A percentile compares a stretch with the other conserved stretches of the same genome.
phyloP scores from a whole-genome alignment of 1,284 basidiomycete species.

The Leccinum olivaceoglutinosum region DNA sequence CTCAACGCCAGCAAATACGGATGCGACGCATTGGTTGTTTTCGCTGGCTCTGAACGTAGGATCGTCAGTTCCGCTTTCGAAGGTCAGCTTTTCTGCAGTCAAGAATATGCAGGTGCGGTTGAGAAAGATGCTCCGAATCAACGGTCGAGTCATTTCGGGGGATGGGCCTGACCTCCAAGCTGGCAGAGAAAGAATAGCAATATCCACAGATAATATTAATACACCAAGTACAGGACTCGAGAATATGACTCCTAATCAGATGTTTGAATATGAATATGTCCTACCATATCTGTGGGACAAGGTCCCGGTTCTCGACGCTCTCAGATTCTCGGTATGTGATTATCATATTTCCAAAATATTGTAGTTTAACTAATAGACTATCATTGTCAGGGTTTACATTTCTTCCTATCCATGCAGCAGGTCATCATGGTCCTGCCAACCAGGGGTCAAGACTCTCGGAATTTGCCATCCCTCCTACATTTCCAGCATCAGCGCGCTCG shows the following conservation, averaged over 20 bases:
- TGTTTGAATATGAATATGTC: too few relatives aligned
- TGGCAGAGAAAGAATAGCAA: too few relatives aligned
- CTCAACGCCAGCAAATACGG: conserved; percentile 1
- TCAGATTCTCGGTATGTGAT: conserved; percentile 8
- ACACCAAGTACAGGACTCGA: too few relatives aligned
- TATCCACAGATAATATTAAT: too few relatives aligned
- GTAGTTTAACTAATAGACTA: not conserved
- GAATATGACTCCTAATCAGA: too few relatives aligned
- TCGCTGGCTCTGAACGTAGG: too few relatives aligned
- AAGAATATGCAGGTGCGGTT: not conserved
- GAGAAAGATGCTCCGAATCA: not conserved
- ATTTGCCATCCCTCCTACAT: conserved; percentile 12
- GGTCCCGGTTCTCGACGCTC: conserved; percentile 5
- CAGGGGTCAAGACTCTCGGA: conserved; percentile 5
- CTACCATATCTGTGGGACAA: conserved; percentile 5
- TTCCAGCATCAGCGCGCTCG: conserved; percentile 9
- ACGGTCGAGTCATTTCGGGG: not conserved
- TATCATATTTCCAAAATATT: not conserved
- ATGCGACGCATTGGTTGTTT: not conserved
- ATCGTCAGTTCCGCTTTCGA: too few relatives aligned
- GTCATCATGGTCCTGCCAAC: not conserved
- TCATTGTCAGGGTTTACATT: conserved; percentile 5
- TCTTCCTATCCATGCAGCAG: conserved; percentile 17
- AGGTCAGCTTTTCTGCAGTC: not conserved
- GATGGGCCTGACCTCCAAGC: too few relatives aligned